Conservation (phyloP, 1,284 basidiomycete genomes). For the Moesziomyces aphidis region DNA sequence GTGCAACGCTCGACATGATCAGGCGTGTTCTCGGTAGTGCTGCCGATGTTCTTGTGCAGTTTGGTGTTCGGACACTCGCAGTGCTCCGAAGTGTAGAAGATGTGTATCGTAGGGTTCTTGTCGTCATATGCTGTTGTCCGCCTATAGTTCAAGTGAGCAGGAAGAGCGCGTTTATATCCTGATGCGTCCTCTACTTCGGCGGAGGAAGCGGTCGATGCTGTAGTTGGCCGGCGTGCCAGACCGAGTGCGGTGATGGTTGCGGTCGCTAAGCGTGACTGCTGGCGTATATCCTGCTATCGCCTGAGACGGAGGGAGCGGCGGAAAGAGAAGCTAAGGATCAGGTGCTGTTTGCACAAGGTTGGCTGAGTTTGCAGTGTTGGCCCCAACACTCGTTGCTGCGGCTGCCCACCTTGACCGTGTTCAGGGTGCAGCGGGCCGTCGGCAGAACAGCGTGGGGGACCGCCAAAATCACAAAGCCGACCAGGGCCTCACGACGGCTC, state of each 20-base stretch:
- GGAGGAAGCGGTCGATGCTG: conserved; percentile 7
- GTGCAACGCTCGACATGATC: conserved; percentile 18
- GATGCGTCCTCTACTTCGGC: background rate
- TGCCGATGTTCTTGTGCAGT: background rate
- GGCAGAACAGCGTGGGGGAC: conserved; percentile 11
- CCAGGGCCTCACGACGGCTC: background rate
- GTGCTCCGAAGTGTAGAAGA: background rate
- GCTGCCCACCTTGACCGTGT: background rate
- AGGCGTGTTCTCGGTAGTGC: background rate
- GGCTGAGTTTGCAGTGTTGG: conserved; percentile 3
- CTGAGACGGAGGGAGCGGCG: conserved; percentile 2
- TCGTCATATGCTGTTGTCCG: conserved; percentile 18
- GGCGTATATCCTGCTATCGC: conserved; percentile 1
- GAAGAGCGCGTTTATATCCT: background rate
- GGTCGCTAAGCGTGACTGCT: background rate
- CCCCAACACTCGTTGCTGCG: background rate
- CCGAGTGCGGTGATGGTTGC: background rate
- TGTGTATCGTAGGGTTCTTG: conserved; percentile 1
- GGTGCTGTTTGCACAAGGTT: background rate
- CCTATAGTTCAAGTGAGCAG: background rate
- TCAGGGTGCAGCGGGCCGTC: background rate
- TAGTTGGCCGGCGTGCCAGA: too few species aligned
- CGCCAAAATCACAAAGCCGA: background rate
- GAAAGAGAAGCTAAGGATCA: background rate
- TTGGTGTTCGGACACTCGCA: background rate